Conservation (phyloP, 257 asterid genomes). For the Solanum gracilifrons region DNA sequence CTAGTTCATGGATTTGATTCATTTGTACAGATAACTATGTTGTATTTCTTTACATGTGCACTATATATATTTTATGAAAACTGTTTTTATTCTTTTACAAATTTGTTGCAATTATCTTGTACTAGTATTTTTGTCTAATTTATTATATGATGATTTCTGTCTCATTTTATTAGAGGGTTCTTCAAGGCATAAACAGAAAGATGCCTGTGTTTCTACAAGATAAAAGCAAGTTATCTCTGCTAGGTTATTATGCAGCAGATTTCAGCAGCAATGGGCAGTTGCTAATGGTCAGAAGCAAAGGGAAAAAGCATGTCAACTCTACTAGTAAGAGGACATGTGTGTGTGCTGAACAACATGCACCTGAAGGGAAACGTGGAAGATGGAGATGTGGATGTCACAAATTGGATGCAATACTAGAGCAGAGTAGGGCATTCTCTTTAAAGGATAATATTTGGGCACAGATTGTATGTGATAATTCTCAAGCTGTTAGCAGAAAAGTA, state of each 20-base stretch:
- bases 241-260: conserved; percentile 49
- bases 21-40: neutral
- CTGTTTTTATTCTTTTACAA: neutral
- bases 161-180: conserved; percentile 32
- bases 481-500: conserved; percentile 15
- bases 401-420: conserved; percentile 23
- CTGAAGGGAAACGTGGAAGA: conserved; percentile 9
- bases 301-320: neutral
- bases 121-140: neutral
- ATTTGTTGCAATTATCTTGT: neutral
- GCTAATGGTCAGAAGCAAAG: conserved; percentile 12
- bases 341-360: neutral
- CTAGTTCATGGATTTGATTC: neutral
- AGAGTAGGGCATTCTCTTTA: conserved; percentile 15
- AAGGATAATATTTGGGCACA: conserved; percentile 35
- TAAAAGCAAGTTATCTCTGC: conserved; percentile 41
- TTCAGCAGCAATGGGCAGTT: conserved; percentile 13
- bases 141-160: neutral
- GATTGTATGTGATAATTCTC: conserved; percentile 27
- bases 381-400: conserved; percentile 52
- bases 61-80: neutral
- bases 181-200: conserved; percentile 39
- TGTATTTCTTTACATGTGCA: neutral
- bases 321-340: conserved; percentile 4
- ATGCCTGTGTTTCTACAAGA: conserved; percentile 61